Base-by-base conservation (phyloP, 352 stramenopile genomes). In the Chrysophaeum taylorii region DNA sequence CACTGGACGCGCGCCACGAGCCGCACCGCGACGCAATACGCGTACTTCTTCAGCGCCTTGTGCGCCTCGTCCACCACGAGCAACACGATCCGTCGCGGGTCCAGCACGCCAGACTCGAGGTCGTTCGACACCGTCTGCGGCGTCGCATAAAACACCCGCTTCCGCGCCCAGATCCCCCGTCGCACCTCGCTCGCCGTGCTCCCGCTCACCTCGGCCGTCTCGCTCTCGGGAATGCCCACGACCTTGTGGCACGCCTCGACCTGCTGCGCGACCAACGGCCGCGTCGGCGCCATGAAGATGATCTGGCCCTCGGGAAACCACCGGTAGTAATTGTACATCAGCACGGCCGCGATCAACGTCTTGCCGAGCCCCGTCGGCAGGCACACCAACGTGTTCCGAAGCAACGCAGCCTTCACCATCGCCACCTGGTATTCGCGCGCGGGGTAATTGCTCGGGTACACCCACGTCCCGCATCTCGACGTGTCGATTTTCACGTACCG, bases 241-340 rank as follows among this genome's bases (percentile, higher is more conserved):
- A 92, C 85, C 38, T 85, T 76, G 64, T 89, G 79, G 71, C 94
- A 99, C 18, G 95, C 94, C 66, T 93, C 76, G 54, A 98, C 94
- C 83, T 99, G 96, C 78, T 99, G 96, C 31, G 87, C 86, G 29
- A 99, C 95, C 27, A 99, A 79, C 2, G 96, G 95, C 78, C 96
- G 90, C 9, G 96, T 99, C 0, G 95, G 96, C 4, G 96, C 96
- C 79, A 98, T 92, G 79, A 99, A 97, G n/a, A 96, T 89, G 45
- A 97, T 91, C 63, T 94, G 48, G 5, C 78, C 78, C 38, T 69
- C 37, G 5, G 75, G 73, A 72, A 73, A 78, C 94, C 94, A 99
- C 4, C 93, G 84, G 77, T 97, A 97, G 74, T 93, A 98, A 84
- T 99, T 99, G 84, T 98, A 98, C 92, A 99, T 98, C 42, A 99